Percentiles rank a stretch among this genome's conserved stretches.
Evolutionary conservation across 148 eudicot species (phyloP).

Genomic region (Arbutus unedo): DNA sequence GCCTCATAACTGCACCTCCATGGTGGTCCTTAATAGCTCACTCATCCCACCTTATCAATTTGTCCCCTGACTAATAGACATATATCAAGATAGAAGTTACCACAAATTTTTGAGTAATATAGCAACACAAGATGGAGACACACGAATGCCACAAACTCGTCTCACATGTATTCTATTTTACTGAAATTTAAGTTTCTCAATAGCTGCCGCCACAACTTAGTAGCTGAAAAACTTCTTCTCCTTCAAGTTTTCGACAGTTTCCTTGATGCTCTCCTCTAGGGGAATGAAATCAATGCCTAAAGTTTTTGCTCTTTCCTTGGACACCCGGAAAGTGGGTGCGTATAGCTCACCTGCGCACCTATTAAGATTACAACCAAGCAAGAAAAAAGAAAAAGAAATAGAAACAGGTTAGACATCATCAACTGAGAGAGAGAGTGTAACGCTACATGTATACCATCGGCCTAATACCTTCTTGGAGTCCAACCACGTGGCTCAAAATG

Average conservation of each 20-base stretch:
- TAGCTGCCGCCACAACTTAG: neutral
- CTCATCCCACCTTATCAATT: no score
- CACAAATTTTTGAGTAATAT: no score
- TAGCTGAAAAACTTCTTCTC: conserved; percentile 25
- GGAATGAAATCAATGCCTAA: conserved; percentile 24
- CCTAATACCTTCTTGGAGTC: no score
- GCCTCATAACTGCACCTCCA: no score
- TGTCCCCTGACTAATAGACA: no score
- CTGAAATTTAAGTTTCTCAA: neutral
- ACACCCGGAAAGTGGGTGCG: conserved; percentile 20
- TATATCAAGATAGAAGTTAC: no score
- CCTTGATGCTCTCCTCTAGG: conserved; percentile 27
- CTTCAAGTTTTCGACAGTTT: conserved; percentile 29
- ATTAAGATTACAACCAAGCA: conserved; percentile 12
- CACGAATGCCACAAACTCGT: no score
- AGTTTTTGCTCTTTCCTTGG: conserved; percentile 31
- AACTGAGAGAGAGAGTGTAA: neutral
- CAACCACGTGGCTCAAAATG: no score
- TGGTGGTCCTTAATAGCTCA: no score
- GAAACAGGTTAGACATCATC: neutral
- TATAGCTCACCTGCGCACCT: conserved; percentile 22
- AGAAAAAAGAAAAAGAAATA: neutral
- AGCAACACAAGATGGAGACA: no score
- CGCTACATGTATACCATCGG: no score
- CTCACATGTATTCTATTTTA: neutral